These are phyloP conservation scores for Phaeosphaeriaceae sp. DNA, from an alignment of 2,329 filamentous ascomycete genomes.

Conservation along the genomic window DNA sequence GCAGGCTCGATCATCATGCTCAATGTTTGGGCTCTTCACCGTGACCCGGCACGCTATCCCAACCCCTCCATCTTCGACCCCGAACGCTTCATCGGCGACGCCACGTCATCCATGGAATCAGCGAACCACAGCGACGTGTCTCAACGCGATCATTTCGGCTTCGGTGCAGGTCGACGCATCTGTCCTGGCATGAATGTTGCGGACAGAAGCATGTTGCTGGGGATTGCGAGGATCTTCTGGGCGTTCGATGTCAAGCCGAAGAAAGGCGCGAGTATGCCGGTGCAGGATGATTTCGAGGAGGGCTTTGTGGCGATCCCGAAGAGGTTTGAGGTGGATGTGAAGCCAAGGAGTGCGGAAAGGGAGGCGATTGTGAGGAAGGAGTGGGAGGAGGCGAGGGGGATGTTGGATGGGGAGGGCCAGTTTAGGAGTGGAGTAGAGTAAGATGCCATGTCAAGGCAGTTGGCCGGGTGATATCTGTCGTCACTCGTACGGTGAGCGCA, in stretches of 20 bases:
- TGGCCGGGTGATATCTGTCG: too few species aligned
- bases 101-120: conserved; percentile 6
- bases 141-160: conserved; percentile 39
- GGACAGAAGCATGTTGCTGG: conserved; percentile 31
- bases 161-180: conserved; percentile 43
- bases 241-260: conserved; percentile 26
- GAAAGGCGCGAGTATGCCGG: background rate
- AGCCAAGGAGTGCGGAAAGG: conserved; percentile 15
- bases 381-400: conserved; percentile 19
- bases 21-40: conserved; percentile 60
- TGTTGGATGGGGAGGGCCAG: conserved; percentile 22
- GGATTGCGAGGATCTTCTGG: conserved; percentile 38
- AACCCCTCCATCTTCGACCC: conserved; percentile 53
- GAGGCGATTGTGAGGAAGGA: conserved; percentile 14
- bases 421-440: conserved; percentile 2
- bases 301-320: conserved; percentile 6
- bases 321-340: conserved; percentile 17
- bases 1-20: conserved; percentile 54
- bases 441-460: too few species aligned
- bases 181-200: conserved; percentile 44
- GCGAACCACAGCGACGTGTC: conserved; percentile 2
- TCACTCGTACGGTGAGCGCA: too few species aligned
- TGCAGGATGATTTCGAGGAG: conserved; percentile 10
- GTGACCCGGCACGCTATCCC: conserved; percentile 51
- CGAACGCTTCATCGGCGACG: conserved; percentile 44